Conservation (phyloP, 129 eudicot species). For the Flaveria trinervia region DNA sequence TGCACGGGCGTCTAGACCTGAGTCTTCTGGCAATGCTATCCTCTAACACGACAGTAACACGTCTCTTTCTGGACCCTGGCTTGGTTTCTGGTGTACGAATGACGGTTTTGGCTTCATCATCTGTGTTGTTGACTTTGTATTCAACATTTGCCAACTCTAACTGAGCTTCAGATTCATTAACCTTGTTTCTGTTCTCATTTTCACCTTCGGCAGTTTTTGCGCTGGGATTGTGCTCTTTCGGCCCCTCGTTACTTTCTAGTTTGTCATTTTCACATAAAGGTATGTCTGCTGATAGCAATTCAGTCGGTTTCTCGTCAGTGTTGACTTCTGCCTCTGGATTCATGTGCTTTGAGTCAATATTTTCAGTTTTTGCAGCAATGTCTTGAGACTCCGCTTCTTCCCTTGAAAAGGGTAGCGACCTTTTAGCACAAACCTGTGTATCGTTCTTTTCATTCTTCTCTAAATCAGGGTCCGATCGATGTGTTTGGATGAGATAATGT, state of each 20-base stretch:
- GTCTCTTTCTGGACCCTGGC: constrained; percentile 42
- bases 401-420: constrained; percentile 42
- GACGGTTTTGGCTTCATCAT: constrained; percentile 14
- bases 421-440: constrained; percentile 49
- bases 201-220: not conserved
- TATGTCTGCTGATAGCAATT: constrained; percentile 14
- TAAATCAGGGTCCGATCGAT: constrained; percentile 33
- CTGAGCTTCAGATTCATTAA: constrained; percentile 22
- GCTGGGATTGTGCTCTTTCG: not conserved
- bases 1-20: constrained; percentile 38
- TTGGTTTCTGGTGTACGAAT: constrained; percentile 24
- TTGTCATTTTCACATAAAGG: not conserved
- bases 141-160: constrained; percentile 23
- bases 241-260: constrained; percentile 15
- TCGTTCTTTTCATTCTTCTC: constrained; percentile 29
- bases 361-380: not conserved
- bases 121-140: constrained; percentile 25
- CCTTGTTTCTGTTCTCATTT: constrained; percentile 11
- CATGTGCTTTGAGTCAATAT: not conserved
- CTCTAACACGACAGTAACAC: constrained; percentile 23
- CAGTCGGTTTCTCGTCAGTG: constrained; percentile 12
- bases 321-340: not conserved
- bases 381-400: constrained; percentile 25
- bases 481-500: constrained; percentile 85
- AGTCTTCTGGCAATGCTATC: constrained; percentile 54